Evolutionary conservation across 2,329 filamentous ascomycete species (phyloP).

Genomic region (Aspergillus costaricaensis): DNA sequence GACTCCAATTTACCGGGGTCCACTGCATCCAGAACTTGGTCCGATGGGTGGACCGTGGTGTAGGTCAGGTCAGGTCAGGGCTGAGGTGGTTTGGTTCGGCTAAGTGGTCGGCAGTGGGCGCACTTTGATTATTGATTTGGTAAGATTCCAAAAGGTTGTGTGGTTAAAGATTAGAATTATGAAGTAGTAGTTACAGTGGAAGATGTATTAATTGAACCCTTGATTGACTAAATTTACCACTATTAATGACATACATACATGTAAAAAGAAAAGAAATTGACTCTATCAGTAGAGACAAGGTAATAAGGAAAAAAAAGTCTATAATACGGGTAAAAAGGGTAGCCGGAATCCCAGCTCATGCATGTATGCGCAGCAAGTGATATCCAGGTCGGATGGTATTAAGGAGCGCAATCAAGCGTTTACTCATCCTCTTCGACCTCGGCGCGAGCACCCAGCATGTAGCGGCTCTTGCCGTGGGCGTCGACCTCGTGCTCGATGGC

Average conservation of each 20-base stretch:
- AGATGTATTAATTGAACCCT: conserved; percentile 27
- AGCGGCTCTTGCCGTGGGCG: conserved; percentile 48
- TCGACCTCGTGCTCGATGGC: conserved; percentile 54
- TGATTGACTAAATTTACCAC: conserved; percentile 41
- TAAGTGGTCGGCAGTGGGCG: neutral
- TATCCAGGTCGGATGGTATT: conserved; percentile 36
- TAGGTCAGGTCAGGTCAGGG: neutral
- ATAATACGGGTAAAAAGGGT: conserved; percentile 37
- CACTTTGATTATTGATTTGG: no score
- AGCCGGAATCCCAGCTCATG: conserved; percentile 29
- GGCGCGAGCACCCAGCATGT: conserved; percentile 44
- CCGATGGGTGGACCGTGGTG: neutral
- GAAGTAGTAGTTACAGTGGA: neutral
- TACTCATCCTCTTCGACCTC: conserved; percentile 50
- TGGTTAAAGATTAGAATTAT: neutral
- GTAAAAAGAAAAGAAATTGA: conserved; percentile 40
- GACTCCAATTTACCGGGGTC: conserved; percentile 1
- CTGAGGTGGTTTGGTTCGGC: neutral
- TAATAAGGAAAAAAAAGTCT: conserved; percentile 40
- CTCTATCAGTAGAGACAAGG: conserved; percentile 35
- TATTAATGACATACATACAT: conserved; percentile 47
- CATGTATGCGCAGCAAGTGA: conserved; percentile 36
- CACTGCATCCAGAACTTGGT: neutral
- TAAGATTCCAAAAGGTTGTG: no score
- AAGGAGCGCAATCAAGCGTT: conserved; percentile 28